Evolutionary conservation across 768 basidiomycete species (phyloP), one percentile per base, ranked within the genome.

Genomic region (Calocybe gangraenosa): DNA sequence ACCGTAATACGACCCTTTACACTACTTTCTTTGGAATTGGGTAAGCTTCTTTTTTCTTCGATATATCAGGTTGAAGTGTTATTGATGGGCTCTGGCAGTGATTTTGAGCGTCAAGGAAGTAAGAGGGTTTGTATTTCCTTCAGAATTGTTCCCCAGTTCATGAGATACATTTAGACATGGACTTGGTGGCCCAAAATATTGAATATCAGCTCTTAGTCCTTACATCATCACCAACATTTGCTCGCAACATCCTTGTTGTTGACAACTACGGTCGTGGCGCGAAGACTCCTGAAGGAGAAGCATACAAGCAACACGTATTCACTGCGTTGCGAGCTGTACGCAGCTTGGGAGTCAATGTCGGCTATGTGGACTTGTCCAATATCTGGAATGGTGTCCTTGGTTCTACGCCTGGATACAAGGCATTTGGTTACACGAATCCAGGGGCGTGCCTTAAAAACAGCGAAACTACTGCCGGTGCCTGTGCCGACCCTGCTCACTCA

Each of bases 1-100:
- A 74, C 44, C 64, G 70, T 0, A 57, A 64, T 3, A 70, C 68
- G 2, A 78, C 77, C 5, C 63, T 80, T 6, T 79, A 77, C 40
- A 63, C 67, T 0, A 47, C 73, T 8, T 80, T 79, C 61, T 75
- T 79, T 49, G 78, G 78, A 10, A 78, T 78, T 36, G 73, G 70
- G 73, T 76, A 38, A 55, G 74, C 56, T 14, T 11, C 23, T 17
- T 15, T 46, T 25, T 13, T 40, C 10, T 34, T 7, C 10, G n/a
- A n/a, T n/a, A n/a, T n/a, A n/a, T 28, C 25, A 13, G 11, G 1
- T 36, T 14, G 28, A 20, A n/a, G 7, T 17, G 22, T 8, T 20
- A 19, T 32, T 37, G 21, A 21, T 21, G 9, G 11, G 11, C 15
- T 33, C 30, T 6, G n/a, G 6, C 50, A 76, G 75, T 38, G 73